A percentile compares a stretch with the other conserved stretches of the same genome.
These are phyloP conservation scores for Plasmodium coatneyi DNA, from an alignment of 169 alveolate genomes.

Conservation along the genomic window DNA sequence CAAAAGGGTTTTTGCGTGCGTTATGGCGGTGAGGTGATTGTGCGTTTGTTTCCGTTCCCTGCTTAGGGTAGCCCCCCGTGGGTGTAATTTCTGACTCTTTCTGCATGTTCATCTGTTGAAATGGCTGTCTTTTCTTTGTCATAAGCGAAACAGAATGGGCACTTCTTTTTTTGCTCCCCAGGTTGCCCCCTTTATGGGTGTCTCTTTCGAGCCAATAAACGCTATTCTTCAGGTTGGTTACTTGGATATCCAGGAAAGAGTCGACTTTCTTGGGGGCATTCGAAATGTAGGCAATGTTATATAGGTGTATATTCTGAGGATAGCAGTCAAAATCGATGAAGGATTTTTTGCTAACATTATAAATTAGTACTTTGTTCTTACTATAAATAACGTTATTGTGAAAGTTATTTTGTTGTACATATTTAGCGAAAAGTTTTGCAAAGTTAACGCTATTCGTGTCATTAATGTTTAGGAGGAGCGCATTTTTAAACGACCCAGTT, in stretches of 20 bases:
- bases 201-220: constrained; percentile 55
- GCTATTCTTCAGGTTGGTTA: constrained; percentile 23
- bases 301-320: constrained; percentile 67
- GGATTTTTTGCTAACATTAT: constrained; percentile 56
- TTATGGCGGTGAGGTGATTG: neutral
- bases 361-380: constrained; percentile 50
- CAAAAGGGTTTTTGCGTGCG: constrained; percentile 1
- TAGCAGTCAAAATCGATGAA: constrained; percentile 69
- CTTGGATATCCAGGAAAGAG: constrained; percentile 39
- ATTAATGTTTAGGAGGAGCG: neutral
- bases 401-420: constrained; percentile 14
- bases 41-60: neutral
- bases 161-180: neutral
- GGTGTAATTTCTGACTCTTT: neutral
- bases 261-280: constrained; percentile 27
- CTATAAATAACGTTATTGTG: constrained; percentile 8
- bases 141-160: neutral
- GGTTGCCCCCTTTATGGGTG: neutral
- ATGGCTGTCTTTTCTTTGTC: neutral
- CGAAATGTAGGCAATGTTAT: constrained; percentile 61
- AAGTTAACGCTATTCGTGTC: neutral
- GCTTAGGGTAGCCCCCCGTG: neutral
- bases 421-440: neutral
- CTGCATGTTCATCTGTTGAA: neutral
- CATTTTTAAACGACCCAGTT: constrained; percentile 17